Evolutionary conservation across 768 basidiomycete genomes (phyloP).

Genomic region (Gelatoporia subvermispora): DNA sequence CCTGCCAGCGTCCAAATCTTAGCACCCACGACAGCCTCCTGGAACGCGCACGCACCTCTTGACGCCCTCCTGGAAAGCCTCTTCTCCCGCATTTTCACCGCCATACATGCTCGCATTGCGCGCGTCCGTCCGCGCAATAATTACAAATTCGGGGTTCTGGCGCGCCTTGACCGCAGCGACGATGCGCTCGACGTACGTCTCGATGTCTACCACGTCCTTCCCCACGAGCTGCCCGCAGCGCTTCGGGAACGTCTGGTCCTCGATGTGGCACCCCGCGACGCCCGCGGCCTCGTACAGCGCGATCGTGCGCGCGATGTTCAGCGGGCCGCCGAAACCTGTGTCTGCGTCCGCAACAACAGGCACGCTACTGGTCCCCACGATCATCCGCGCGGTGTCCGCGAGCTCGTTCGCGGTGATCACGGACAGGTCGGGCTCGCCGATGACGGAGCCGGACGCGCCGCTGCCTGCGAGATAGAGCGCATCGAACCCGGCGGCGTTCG

Average conservation of each 20-base stretch:
- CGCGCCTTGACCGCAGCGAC: constrained; percentile 19
- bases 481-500: constrained; percentile 19
- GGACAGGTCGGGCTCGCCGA: constrained; percentile 23
- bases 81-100: constrained; percentile 19
- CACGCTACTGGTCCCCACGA: constrained; percentile 14
- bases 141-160: constrained; percentile 18
- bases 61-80: constrained; percentile 24
- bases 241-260: constrained; percentile 24
- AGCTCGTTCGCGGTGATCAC: constrained; percentile 21
- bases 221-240: constrained; percentile 22
- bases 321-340: constrained; percentile 21
- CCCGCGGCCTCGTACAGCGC: constrained; percentile 20
- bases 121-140: constrained; percentile 22
- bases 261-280: constrained; percentile 23
- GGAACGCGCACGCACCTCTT: constrained; percentile 18
- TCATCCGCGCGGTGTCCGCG: constrained; percentile 18
- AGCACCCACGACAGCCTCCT: not conserved
- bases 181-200: constrained; percentile 23
- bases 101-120: constrained; percentile 20
- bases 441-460: constrained; percentile 18
- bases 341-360: constrained; percentile 22
- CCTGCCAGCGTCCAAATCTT: not conserved
- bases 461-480: constrained; percentile 22
- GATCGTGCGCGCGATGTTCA: constrained; percentile 20
- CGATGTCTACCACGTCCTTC: constrained; percentile 21